Conservation (phyloP, 2,329 filamentous ascomycete genomes). For the Colletotrichum camelliae region DNA sequence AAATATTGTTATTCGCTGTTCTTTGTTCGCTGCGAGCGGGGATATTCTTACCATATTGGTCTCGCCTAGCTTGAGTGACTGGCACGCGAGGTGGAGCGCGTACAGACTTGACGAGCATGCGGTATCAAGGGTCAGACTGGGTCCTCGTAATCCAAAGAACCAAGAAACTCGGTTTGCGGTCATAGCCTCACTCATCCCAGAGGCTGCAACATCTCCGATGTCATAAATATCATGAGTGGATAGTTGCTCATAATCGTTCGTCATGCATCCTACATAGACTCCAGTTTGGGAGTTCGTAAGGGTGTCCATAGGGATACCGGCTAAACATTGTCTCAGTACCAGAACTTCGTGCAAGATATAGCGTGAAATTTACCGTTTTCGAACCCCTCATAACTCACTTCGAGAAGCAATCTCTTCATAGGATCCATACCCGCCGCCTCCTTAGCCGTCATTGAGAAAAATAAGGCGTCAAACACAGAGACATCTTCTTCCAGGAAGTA, state of each 20-base stretch:
- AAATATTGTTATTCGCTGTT: background rate
- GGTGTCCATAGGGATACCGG: slow-evolving; percentile 50
- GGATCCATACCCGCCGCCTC: slow-evolving; percentile 56
- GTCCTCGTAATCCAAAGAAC: slow-evolving; percentile 31
- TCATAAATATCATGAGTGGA: slow-evolving; percentile 48
- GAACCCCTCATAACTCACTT: slow-evolving; percentile 39
- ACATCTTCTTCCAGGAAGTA: slow-evolving; percentile 52
- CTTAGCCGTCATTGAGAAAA: slow-evolving; percentile 55
- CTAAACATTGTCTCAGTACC: slow-evolving; percentile 21
- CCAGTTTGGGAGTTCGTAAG: slow-evolving; percentile 54
- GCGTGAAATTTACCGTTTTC: slow-evolving; percentile 37
- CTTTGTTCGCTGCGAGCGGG: background rate
- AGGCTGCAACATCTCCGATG: slow-evolving; percentile 35
- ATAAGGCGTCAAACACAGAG: slow-evolving; percentile 55
- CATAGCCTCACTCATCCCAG: slow-evolving; percentile 11
- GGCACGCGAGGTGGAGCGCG: slow-evolving; percentile 36
- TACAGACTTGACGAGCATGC: slow-evolving; percentile 38
- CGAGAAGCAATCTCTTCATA: slow-evolving; percentile 38
- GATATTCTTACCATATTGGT: slow-evolving; percentile 14
- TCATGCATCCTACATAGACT: slow-evolving; percentile 53
- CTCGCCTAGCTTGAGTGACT: slow-evolving; percentile 34
- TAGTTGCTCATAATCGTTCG: slow-evolving; percentile 53
- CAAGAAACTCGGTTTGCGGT: slow-evolving; percentile 23
- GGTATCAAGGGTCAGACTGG: slow-evolving; percentile 39
- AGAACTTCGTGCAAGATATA: background rate